Evolutionary conservation across 306 rosid genomes (phyloP).

Genomic region (Neltuma alba): DNA sequence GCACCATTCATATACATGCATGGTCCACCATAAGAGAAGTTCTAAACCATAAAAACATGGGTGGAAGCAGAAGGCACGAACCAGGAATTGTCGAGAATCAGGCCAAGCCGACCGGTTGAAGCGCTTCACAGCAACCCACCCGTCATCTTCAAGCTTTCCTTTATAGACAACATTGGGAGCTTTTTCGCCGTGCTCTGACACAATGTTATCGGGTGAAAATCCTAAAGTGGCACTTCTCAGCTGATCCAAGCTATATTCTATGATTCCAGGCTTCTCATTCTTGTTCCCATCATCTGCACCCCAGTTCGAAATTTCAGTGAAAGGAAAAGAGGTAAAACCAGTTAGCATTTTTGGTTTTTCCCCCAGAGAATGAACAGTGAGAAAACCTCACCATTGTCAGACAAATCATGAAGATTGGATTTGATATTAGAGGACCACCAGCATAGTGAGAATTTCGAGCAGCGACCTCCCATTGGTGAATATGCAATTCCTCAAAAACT

Average conservation of each 20-base stretch:
- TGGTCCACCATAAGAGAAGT: not conserved
- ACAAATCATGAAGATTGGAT: slow-evolving; percentile 65
- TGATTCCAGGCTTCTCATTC: slow-evolving; percentile 64
- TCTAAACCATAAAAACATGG: not conserved
- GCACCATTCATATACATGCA: slow-evolving; percentile 9
- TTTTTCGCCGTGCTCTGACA: slow-evolving; percentile 97
- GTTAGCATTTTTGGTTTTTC: not conserved
- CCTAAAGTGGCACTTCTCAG: slow-evolving; percentile 80
- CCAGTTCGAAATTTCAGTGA: slow-evolving; percentile 30
- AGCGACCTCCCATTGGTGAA: slow-evolving; percentile 89
- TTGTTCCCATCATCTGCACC: slow-evolving; percentile 65
- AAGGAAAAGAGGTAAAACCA: not conserved
- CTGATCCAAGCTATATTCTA: slow-evolving; percentile 80
- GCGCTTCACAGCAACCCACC: slow-evolving; percentile 85
- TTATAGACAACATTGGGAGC: slow-evolving; percentile 97
- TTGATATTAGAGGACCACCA: slow-evolving; percentile 87
- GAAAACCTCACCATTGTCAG: slow-evolving; percentile 58
- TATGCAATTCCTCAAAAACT: slow-evolving; percentile 26
- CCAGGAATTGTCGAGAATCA: slow-evolving; percentile 94
- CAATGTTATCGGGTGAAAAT: slow-evolving; percentile 85
- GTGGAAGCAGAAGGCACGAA: slow-evolving; percentile 46
- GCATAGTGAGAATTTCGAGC: slow-evolving; percentile 82
- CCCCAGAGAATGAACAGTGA: slow-evolving; percentile 37
- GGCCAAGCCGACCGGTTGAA: slow-evolving; percentile 98
- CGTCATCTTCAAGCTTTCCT: slow-evolving; percentile 77